Conservation (phyloP, 2,329 filamentous ascomycete species). For the Drechslera avenae region DNA sequence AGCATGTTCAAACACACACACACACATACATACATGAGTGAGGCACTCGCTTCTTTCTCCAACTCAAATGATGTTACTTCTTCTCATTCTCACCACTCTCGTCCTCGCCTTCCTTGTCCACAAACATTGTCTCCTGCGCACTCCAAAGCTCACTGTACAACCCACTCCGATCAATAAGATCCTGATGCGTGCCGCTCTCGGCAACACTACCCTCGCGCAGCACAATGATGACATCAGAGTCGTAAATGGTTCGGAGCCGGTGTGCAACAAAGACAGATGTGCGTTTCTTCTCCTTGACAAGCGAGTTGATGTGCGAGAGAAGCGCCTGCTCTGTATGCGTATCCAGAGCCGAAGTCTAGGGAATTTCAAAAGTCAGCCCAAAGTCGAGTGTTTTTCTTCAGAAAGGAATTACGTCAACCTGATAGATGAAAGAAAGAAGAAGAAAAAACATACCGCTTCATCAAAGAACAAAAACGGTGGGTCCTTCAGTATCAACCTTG, state of each 20-base stretch:
- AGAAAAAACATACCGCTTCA: constrained; percentile 67
- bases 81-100: constrained; percentile 1
- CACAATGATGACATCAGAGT: constrained; percentile 90
- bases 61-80: not conserved
- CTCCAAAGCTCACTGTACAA: constrained; percentile 92
- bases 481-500: constrained; percentile 83
- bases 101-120: constrained; percentile 17
- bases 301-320: constrained; percentile 89
- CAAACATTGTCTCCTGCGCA: constrained; percentile 52
- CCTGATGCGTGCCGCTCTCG: constrained; percentile 84
- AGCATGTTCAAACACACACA: too few species aligned
- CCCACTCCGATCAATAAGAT: constrained; percentile 77
- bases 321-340: constrained; percentile 92
- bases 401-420: too few species aligned
- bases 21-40: too few species aligned
- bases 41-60: too few species aligned
- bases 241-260: constrained; percentile 88
- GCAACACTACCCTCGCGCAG: constrained; percentile 82
- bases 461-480: constrained; percentile 92
- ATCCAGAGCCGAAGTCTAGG: constrained; percentile 79
- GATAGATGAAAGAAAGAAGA: not conserved
- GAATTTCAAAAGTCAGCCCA: too few species aligned
- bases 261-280: constrained; percentile 97
- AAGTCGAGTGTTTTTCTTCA: too few species aligned
- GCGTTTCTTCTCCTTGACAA: constrained; percentile 82